phyloP scores from a whole-genome alignment of 306 rosid species.

The Pyrus bretschneideri region DNA sequence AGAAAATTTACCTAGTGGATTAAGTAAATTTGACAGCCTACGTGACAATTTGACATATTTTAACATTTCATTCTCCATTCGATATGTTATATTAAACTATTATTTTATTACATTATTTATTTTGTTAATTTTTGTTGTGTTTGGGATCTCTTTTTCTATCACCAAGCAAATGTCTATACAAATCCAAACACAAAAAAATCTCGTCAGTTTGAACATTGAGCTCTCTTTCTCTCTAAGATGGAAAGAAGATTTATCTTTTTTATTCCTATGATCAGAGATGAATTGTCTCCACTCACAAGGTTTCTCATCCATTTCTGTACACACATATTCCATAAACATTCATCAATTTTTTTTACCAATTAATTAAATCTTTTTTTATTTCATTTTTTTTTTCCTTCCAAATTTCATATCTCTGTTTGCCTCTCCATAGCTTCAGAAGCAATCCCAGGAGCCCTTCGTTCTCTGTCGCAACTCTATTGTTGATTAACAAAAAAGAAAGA shows the following conservation, averaged over 20 bases:
- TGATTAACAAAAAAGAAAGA: too few species aligned
- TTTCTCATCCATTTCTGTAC: conserved; percentile 8
- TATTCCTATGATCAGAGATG: conserved; percentile 28
- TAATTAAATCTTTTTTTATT: background rate
- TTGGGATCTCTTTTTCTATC: too few species aligned
- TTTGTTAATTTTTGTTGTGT: too few species aligned
- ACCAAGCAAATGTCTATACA: background rate
- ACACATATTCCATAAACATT: background rate
- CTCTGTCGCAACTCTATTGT: conserved; percentile 11
- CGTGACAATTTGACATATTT: too few species aligned
- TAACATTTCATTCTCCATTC: too few species aligned
- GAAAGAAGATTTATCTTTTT: background rate
- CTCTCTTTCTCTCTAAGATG: background rate
- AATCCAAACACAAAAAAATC: background rate
- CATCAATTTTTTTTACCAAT: background rate
- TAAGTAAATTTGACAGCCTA: too few species aligned
- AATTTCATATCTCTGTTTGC: conserved; percentile 46
- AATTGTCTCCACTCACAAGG: conserved; percentile 61
- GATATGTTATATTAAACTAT: too few species aligned
- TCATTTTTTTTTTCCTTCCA: background rate
- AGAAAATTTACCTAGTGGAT: too few species aligned
- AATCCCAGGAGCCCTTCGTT: conserved; percentile 27
- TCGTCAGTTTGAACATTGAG: background rate
- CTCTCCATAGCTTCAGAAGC: conserved; percentile 32
- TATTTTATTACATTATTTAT: too few species aligned